phyloP scores from a whole-genome alignment of 1,139 yeast species.

The Geotrichum phurueaensis region DNA sequence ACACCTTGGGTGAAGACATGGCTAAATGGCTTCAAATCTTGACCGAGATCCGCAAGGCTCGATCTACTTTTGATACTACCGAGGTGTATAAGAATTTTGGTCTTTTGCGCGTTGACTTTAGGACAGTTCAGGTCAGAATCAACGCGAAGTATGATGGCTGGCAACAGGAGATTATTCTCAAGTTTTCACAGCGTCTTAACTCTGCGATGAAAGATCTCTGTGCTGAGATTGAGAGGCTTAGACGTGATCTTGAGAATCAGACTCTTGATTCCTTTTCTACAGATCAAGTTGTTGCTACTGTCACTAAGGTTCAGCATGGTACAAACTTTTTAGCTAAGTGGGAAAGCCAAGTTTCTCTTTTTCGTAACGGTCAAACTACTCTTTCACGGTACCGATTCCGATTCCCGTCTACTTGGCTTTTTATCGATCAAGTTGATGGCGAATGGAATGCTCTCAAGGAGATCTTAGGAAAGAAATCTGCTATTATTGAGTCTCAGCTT shows the following conservation, averaged over 20 bases:
- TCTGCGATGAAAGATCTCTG: constrained; percentile 31
- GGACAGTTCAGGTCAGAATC: constrained; percentile 51
- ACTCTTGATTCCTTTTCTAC: constrained; percentile 38
- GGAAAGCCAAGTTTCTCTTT: constrained; percentile 30
- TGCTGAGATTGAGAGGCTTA: constrained; percentile 29
- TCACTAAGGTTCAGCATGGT: constrained; percentile 36
- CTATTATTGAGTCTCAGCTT: constrained; percentile 41
- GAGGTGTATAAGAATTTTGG: constrained; percentile 42
- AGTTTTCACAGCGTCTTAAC: constrained; percentile 41
- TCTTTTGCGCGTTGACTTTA: constrained; percentile 40
- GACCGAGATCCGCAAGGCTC: constrained; percentile 42
- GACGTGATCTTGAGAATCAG: constrained; percentile 36
- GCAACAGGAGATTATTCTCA: constrained; percentile 45
- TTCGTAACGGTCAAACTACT: constrained; percentile 42
- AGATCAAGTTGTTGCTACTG: constrained; percentile 35
- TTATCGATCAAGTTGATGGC: constrained; percentile 56
- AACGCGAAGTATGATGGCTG: constrained; percentile 53
- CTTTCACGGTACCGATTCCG: constrained; percentile 44
- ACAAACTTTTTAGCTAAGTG: constrained; percentile 31
- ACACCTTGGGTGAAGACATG: constrained; percentile 37
- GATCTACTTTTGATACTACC: constrained; percentile 50
- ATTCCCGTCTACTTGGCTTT: constrained; percentile 54
- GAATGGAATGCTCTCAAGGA: constrained; percentile 45
- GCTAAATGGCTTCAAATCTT: constrained; percentile 46
- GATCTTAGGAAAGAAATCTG: constrained; percentile 39